Conservation (phyloP, 2,329 filamentous ascomycete species). For the Westerdykella sp. region DNA sequence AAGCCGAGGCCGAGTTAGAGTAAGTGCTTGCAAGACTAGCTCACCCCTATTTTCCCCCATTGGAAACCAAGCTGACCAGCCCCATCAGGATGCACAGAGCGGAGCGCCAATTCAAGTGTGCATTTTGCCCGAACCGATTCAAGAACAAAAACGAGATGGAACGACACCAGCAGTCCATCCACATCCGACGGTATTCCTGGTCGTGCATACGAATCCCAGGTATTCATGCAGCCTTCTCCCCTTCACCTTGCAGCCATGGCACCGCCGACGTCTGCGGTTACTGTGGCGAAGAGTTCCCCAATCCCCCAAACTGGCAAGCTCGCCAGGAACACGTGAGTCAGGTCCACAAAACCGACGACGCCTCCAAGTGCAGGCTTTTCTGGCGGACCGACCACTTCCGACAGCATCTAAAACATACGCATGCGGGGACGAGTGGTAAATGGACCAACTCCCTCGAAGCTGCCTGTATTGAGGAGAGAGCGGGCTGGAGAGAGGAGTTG, state of each 20-base stretch:
- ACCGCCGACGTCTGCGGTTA: constrained; percentile 81
- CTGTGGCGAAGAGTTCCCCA: constrained; percentile 88
- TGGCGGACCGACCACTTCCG: constrained; percentile 96
- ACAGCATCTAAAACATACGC: constrained; percentile 96
- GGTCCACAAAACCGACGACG: constrained; percentile 94
- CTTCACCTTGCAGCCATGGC: constrained; percentile 58
- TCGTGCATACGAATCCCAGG: constrained; percentile 64
- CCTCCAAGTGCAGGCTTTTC: constrained; percentile 98
- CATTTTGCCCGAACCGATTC: constrained; percentile 89
- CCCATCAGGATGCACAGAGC: constrained; percentile 69
- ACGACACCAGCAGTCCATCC: constrained; percentile 89
- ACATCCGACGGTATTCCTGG: constrained; percentile 90
- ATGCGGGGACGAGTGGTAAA: constrained; percentile 91
- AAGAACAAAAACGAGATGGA: constrained; percentile 99
- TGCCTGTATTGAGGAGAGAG: constrained; percentile 79
- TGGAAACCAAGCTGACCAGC: constrained; percentile 13
- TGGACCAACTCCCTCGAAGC: constrained; percentile 99
- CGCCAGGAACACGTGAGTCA: constrained; percentile 82
- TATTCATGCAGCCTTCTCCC: constrained; percentile 77
- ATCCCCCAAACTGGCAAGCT: constrained; percentile 80
- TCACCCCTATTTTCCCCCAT: constrained; percentile 19
- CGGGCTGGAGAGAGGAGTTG: constrained; percentile 3
- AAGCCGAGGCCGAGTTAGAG: constrained; percentile 75
- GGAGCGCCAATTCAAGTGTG: constrained; percentile 94
- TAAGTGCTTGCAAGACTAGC: constrained; percentile 45